phyloP scores from a whole-genome alignment of 805 yeast genomes.

The Zygosaccharomyces pseudorouxii region DNA sequence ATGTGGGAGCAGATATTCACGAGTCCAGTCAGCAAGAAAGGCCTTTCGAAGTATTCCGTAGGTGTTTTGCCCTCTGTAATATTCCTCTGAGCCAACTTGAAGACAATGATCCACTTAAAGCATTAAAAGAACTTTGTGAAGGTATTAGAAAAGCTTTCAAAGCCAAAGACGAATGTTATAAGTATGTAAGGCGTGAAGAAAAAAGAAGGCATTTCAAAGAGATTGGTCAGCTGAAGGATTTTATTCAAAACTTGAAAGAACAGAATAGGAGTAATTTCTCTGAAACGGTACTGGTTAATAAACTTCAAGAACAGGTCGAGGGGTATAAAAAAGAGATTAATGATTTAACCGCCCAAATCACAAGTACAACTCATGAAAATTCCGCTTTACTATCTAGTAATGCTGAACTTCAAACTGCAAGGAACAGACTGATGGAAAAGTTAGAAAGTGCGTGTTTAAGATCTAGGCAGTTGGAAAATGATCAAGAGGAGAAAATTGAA shows the following conservation, averaged over 20 bases:
- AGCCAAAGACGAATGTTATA: slow-evolving; percentile 6
- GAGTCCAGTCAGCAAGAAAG: neutral
- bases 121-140: neutral
- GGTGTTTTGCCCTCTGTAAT: slow-evolving; percentile 8
- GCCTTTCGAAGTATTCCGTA: neutral
- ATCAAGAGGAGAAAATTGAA: neutral
- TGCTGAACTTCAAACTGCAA: neutral
- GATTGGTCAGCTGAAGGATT: neutral
- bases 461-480: neutral
- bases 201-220: neutral
- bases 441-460: neutral
- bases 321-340: neutral
- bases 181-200: slow-evolving; percentile 2
- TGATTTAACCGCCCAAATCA: neutral
- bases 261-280: neutral
- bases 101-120: neutral
- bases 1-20: neutral
- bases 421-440: neutral
- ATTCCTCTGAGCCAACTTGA: slow-evolving; percentile 7
- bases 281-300: neutral
- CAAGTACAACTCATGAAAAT: neutral
- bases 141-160: slow-evolving; percentile 6
- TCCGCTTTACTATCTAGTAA: slow-evolving; percentile 1
- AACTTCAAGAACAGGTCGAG: neutral
- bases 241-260: neutral